Evolutionary conservation across 2,329 filamentous ascomycete species (phyloP).

Genomic region (Nectriaceae sp.): DNA sequence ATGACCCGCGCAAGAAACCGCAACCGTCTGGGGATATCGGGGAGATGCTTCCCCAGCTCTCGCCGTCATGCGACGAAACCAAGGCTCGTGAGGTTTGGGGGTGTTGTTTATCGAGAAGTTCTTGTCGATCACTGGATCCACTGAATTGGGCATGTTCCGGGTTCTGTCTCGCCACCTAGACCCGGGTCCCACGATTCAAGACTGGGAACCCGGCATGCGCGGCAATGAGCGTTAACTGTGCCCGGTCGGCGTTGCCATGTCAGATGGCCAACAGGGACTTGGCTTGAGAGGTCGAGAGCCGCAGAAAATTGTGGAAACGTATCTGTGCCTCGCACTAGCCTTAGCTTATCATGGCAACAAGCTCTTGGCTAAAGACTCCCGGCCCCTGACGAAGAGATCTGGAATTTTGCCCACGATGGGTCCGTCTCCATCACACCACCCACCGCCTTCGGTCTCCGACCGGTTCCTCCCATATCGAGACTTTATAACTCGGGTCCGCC

Average conservation of each 20-base stretch:
- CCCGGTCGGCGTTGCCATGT: conserved; percentile 26
- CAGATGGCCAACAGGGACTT: conserved; percentile 20
- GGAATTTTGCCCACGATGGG: conserved; percentile 28
- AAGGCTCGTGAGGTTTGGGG: background rate
- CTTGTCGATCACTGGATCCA: conserved; percentile 16
- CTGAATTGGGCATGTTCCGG: conserved; percentile 5
- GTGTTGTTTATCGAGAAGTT: background rate
- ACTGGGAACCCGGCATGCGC: conserved; percentile 18
- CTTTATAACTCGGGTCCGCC: conserved; percentile 29
- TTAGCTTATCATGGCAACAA: conserved; percentile 24
- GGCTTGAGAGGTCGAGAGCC: conserved; percentile 11
- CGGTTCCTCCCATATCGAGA: conserved; percentile 22
- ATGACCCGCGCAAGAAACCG: conserved; percentile 20
- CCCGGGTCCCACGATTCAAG: conserved; percentile 9
- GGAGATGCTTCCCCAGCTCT: background rate
- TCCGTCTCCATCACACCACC: conserved; percentile 31
- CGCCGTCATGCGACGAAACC: background rate
- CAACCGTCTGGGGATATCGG: conserved; percentile 15
- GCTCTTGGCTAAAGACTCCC: conserved; percentile 4
- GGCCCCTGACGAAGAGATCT: conserved; percentile 25
- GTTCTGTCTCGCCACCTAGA: conserved; percentile 7
- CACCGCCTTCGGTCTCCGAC: conserved; percentile 31
- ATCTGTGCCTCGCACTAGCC: conserved; percentile 24
- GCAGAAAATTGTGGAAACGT: conserved; percentile 15
- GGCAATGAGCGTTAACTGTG: conserved; percentile 16